A percentile compares a stretch with the other conserved stretches of the same genome.
Evolutionary conservation across 768 basidiomycete species (phyloP).

Genomic region (Hericium rajendrae): DNA sequence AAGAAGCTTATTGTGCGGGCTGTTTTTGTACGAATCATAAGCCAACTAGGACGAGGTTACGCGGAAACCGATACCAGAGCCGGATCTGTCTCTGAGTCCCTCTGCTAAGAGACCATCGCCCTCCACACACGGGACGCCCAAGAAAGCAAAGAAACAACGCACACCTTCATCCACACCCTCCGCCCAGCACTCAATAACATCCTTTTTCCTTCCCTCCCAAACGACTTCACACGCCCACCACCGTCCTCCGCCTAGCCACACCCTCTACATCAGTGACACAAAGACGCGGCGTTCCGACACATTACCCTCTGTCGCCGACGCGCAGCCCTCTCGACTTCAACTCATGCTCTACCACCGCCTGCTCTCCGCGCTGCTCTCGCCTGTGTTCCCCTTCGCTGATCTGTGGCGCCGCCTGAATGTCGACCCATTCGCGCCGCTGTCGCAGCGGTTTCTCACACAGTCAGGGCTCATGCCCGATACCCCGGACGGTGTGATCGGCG

Average conservation of each 20-base stretch:
- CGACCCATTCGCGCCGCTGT: slow-evolving; percentile 36
- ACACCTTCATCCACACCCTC: slow-evolving; percentile 5
- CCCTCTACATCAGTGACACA: slow-evolving; percentile 49
- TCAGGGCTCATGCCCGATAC: slow-evolving; percentile 13
- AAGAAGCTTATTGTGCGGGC: slow-evolving; percentile 12
- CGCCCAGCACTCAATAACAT: slow-evolving; percentile 10
- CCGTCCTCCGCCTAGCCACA: slow-evolving; percentile 8
- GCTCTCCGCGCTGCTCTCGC: slow-evolving; percentile 37
- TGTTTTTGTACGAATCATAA: neutral
- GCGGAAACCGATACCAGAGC: slow-evolving; percentile 13
- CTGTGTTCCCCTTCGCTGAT: slow-evolving; percentile 37
- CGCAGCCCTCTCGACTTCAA: slow-evolving; percentile 52
- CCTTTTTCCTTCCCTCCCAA: slow-evolving; percentile 11
- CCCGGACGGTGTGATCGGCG: slow-evolving; percentile 1
- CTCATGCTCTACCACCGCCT: slow-evolving; percentile 73
- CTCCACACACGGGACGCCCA: slow-evolving; percentile 16
- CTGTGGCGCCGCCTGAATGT: slow-evolving; percentile 44
- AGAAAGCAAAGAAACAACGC: slow-evolving; percentile 20
- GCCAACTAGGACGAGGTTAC: slow-evolving; percentile 42
- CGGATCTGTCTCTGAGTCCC: neutral
- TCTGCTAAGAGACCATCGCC: slow-evolving; percentile 14
- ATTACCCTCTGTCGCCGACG: slow-evolving; percentile 51
- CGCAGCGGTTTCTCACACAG: slow-evolving; percentile 35
- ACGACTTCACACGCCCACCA: neutral
- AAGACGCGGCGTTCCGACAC: slow-evolving; percentile 49